These are phyloP conservation scores for Tricharina praecox DNA, from an alignment of 495 filamentous ascomycete species.

Conservation along the genomic window DNA sequence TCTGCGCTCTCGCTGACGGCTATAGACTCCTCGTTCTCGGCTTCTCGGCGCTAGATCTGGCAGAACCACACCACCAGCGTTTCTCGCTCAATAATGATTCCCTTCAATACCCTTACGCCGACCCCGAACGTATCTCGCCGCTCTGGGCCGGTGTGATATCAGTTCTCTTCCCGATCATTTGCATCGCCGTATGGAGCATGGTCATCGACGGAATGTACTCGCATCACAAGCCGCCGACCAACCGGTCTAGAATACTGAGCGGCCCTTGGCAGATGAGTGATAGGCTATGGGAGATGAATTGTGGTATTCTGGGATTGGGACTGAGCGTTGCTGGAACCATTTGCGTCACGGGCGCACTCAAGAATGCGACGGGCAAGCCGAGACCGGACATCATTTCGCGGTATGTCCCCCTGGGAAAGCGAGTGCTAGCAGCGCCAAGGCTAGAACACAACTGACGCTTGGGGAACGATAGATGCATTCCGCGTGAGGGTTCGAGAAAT, in stretches of 20 bases:
- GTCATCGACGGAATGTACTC: conserved; percentile 53
- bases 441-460: conserved; percentile 18
- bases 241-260: conserved; percentile 16
- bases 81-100: conserved; percentile 44
- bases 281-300: conserved; percentile 72
- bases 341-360: conserved; percentile 65
- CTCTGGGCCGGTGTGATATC: conserved; percentile 39
- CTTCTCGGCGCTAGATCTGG: conserved; percentile 39
- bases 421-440: background rate
- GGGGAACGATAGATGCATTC: background rate
- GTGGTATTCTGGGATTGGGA: conserved; percentile 55
- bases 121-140: conserved; percentile 54
- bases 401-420: conserved; percentile 11
- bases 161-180: conserved; percentile 40
- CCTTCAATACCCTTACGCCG: conserved; percentile 56
- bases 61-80: conserved; percentile 42
- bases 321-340: conserved; percentile 51
- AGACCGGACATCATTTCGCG: conserved; percentile 63
- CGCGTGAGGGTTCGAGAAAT: conserved; percentile 28
- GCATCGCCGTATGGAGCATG: conserved; percentile 57
- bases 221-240: conserved; percentile 37
- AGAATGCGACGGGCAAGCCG: conserved; percentile 75
- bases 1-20: conserved; percentile 27
- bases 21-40: conserved; percentile 34
- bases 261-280: conserved; percentile 48